Percentiles rank a stretch among this genome's conserved stretches.
Evolutionary conservation across 148 eudicot genomes (phyloP).

Genomic region (Spergularia bocconei): DNA sequence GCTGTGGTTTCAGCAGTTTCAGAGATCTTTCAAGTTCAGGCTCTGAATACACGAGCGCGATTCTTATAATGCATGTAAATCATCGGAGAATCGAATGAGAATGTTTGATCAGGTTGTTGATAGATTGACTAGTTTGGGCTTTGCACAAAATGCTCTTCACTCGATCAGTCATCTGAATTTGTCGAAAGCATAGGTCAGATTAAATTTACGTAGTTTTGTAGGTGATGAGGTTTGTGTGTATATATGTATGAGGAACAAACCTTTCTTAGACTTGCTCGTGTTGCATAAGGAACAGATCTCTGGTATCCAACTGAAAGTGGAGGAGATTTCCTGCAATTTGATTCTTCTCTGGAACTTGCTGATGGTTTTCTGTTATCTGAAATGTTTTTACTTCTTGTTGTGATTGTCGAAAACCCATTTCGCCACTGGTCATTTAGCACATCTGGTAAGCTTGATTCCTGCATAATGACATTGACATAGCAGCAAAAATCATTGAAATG

Average conservation of each 20-base stretch:
- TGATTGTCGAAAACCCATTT: conserved; percentile 38
- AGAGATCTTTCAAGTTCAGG: background rate
- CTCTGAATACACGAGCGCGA: background rate
- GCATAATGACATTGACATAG: conserved; percentile 14
- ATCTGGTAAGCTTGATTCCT: conserved; percentile 87
- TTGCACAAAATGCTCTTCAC: conserved; percentile 44
- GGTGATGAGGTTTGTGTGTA: background rate
- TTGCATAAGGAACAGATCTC: conserved; percentile 72
- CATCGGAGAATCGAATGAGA: conserved; percentile 47
- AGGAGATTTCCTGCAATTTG: conserved; percentile 64
- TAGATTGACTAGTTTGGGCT: conserved; percentile 48
- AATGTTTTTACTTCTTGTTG: conserved; percentile 66
- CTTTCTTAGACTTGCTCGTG: conserved; percentile 59
- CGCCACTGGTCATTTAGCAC: conserved; percentile 44
- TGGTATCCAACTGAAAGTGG: conserved; percentile 46
- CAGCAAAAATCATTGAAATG: background rate
- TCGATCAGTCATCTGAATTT: conserved; percentile 61
- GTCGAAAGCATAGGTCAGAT: background rate
- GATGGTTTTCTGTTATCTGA: conserved; percentile 26
- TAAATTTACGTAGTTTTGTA: background rate
- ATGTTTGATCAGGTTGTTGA: conserved; percentile 62
- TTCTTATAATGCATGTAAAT: background rate
- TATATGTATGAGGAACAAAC: conserved; percentile 23
- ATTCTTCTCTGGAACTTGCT: conserved; percentile 35
- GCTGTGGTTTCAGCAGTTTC: background rate